A percentile compares a stretch with the other conserved stretches of the same genome.
Evolutionary conservation across 768 basidiomycete genomes (phyloP).

Genomic region (Obba rivulosa): DNA sequence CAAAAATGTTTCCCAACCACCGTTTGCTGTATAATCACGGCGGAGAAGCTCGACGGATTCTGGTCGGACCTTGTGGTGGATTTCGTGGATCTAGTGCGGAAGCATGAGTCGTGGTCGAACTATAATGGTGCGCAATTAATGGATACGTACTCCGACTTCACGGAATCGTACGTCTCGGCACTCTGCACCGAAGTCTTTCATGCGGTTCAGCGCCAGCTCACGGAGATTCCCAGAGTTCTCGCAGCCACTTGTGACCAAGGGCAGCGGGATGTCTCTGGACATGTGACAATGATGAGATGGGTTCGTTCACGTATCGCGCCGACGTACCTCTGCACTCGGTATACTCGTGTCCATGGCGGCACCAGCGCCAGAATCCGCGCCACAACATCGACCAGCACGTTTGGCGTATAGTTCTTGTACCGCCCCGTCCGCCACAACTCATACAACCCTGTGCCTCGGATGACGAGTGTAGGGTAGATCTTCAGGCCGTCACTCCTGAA

Average conservation of each 20-base stretch:
- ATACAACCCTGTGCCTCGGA: conserved; percentile 93
- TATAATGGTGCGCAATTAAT: neutral
- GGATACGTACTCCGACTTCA: conserved; percentile 84
- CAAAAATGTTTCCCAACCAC: conserved; percentile 99
- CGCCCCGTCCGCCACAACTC: conserved; percentile 96
- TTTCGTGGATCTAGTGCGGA: conserved; percentile 80
- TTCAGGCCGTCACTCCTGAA: conserved; percentile 97
- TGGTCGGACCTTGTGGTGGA: conserved; percentile 95
- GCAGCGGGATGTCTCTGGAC: conserved; percentile 89
- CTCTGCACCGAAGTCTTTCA: conserved; percentile 98
- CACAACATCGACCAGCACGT: conserved; percentile 95
- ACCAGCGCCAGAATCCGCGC: conserved; percentile 94
- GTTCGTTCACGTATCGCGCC: neutral
- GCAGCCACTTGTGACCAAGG: conserved; percentile 93
- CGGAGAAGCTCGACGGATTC: conserved; percentile 93
- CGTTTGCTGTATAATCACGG: conserved; percentile 94
- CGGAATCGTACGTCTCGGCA: conserved; percentile 97
- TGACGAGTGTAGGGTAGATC: conserved; percentile 97
- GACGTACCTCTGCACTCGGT: conserved; percentile 86
- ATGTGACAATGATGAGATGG: neutral
- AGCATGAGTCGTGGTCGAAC: neutral
- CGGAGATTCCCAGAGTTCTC: conserved; percentile 97
- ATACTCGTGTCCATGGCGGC: conserved; percentile 98
- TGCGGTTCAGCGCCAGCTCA: conserved; percentile 91
- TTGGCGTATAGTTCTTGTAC: conserved; percentile 99